Conservation (phyloP, 208 protist species). For the Histomonas meleagridis region DNA sequence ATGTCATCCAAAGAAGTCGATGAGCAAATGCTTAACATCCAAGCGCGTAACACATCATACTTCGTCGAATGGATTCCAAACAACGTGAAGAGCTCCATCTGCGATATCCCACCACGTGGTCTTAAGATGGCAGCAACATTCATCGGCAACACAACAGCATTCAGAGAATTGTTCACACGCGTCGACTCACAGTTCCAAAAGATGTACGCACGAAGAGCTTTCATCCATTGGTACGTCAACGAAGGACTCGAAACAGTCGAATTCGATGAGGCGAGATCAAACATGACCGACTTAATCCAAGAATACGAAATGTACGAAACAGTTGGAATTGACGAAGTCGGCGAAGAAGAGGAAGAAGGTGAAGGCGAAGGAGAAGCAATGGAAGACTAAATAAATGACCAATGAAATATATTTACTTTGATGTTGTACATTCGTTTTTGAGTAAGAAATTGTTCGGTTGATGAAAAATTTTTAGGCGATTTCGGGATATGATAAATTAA, state of each 20-base stretch:
- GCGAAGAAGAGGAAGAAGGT: not conserved
- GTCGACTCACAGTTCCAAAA: constrained; percentile 79
- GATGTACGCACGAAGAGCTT: constrained; percentile 94
- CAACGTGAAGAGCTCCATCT: constrained; percentile 76
- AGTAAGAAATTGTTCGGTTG: no score
- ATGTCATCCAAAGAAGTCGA: constrained; percentile 88
- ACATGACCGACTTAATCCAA: not conserved
- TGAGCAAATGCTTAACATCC: constrained; percentile 76
- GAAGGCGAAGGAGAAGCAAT: no score
- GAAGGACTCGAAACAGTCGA: constrained; percentile 6
- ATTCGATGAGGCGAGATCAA: constrained; percentile 7
- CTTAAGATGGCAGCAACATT: constrained; percentile 70
- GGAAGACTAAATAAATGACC: no score
- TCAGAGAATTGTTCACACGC: constrained; percentile 80
- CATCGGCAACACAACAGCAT: constrained; percentile 75
- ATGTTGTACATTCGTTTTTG: no score
- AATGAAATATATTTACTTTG: no score
- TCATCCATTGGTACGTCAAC: constrained; percentile 89
- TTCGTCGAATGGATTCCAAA: constrained; percentile 92
- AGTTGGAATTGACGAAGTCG: not conserved
- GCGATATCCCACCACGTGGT: constrained; percentile 64
- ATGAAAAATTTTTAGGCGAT: no score
- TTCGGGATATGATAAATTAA: no score
- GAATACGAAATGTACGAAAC: constrained; percentile 32
- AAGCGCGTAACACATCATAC: constrained; percentile 80